Percentiles rank a stretch among this genome's conserved stretches.
phyloP scores from a whole-genome alignment of 2,329 filamentous ascomycete species.

The Colletotrichum noveboracense region DNA sequence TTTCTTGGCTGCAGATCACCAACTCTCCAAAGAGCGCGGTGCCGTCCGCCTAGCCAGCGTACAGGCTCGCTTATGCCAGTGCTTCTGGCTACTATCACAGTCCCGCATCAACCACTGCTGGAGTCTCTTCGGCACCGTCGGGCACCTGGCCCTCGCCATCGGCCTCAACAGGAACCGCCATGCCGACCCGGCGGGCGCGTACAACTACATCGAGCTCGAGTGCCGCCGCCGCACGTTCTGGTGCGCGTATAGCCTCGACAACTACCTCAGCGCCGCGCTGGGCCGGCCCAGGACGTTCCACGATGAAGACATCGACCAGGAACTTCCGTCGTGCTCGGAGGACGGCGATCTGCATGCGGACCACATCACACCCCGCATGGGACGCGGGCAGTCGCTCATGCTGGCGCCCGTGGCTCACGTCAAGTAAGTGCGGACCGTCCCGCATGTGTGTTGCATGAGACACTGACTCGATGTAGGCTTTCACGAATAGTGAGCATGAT shows the following conservation, averaged over 20 bases:
- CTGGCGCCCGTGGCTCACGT: constrained; percentile 39
- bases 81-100: constrained; percentile 47
- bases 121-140: constrained; percentile 48
- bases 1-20: constrained; percentile 41
- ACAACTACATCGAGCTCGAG: constrained; percentile 41
- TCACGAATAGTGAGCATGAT: constrained; percentile 40
- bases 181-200: constrained; percentile 23
- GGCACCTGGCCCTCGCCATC: constrained; percentile 42
- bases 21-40: constrained; percentile 42
- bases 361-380: constrained; percentile 13
- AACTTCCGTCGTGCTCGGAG: constrained; percentile 58
- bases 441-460: background rate
- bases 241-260: constrained; percentile 69
- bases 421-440: constrained; percentile 28
- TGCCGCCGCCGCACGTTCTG: constrained; percentile 59
- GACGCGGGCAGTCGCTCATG: constrained; percentile 32
- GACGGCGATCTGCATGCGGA: constrained; percentile 38
- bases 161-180: constrained; percentile 41
- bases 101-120: constrained; percentile 54
- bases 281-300: constrained; percentile 66
- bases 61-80: constrained; percentile 46
- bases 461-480: constrained; percentile 25
- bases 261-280: constrained; percentile 67
- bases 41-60: constrained; percentile 42
- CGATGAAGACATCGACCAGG: constrained; percentile 69